A percentile compares a stretch with the other conserved stretches of the same genome.
These are phyloP conservation scores for Rhododendron griersonianum DNA, from an alignment of 148 eudicot genomes.

Conservation along the genomic window DNA sequence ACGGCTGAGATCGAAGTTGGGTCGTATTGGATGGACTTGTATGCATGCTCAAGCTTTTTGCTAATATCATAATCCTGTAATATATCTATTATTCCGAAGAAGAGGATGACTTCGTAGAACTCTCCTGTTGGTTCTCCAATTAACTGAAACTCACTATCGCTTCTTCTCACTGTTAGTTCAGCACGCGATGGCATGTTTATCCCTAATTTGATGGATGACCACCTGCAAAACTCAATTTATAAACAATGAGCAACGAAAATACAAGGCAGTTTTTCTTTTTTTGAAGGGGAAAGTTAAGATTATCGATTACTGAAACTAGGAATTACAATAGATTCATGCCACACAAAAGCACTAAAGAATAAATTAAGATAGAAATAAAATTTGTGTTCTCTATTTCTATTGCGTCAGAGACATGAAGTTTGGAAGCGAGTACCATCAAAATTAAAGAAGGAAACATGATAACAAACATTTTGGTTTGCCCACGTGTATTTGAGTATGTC, in stretches of 20 bases:
- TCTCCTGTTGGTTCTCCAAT: slow-evolving; percentile 87
- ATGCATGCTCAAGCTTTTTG: slow-evolving; percentile 90
- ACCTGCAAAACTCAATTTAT: slow-evolving; percentile 27
- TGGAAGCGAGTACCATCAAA: not conserved
- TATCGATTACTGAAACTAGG: not conserved
- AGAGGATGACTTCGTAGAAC: slow-evolving; percentile 76
- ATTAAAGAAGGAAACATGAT: not conserved
- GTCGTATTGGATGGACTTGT: slow-evolving; percentile 80
- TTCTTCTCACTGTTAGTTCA: slow-evolving; percentile 56
- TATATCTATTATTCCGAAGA: slow-evolving; percentile 72
- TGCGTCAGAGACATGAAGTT: not conserved
- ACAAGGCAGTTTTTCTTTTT: not conserved
- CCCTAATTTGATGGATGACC: slow-evolving; percentile 72
- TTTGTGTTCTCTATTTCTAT: not conserved
- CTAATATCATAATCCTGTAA: slow-evolving; percentile 95
- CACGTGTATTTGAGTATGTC: not conserved
- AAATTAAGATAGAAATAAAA: not conserved
- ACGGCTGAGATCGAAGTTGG: slow-evolving; percentile 80
- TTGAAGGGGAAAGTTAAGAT: not conserved
- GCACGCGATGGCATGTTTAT: slow-evolving; percentile 80
- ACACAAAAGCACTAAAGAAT: not conserved
- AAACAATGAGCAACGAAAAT: not conserved
- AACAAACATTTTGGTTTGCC: not conserved
- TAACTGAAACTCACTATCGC: slow-evolving; percentile 41
- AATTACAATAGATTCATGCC: not conserved